Base-by-base conservation (phyloP, 768 basidiomycete genomes). In the Trametes meyenii region DNA sequence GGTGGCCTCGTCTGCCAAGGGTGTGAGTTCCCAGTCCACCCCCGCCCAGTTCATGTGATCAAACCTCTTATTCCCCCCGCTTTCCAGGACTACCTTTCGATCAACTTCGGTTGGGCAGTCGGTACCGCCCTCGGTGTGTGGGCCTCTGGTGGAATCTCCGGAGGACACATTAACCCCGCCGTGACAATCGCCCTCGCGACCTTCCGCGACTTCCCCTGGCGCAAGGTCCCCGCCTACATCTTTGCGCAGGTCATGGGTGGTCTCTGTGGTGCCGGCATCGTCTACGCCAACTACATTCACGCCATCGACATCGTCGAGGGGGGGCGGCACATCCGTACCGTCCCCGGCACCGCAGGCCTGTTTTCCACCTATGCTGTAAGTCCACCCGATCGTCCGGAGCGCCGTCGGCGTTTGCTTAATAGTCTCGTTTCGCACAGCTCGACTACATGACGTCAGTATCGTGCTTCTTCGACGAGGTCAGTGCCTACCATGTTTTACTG, bases 141-240 rank as follows among this genome's bases (percentile, higher is more conserved):
- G 87, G 79, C 85, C 3, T 80, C 81, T 21, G 81, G 80, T 50
- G 85, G 85, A 48, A 80, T 89, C 58, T 89, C 89, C 48, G 89
- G 87, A 6, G 89, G 88, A 29, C 89, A 92, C 60, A 71, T 77
- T 55, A 77, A 77, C 50, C 76, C 76, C 14, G 74, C 76, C 2
- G 74, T 92, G 24, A 94, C 92, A 17, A 73, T 94, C 51, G 80
- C 85, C 14, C 68, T 92, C 46, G 89, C 88, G 4, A 77, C 83
- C 2, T 85, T 85, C 72, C 84, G 91, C 63, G 81, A 79, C 48
- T 92, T 94, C 73, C 89, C 92, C 0, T 89, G 89, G 87, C 81
- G 79, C 65, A 93, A 93, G 70, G 92, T 92, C 0, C 92, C 92
- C 0, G 79, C 66, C 21, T 92, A 85, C 70, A 81, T 89, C 48